Conservation (phyloP, 2,329 filamentous ascomycete genomes). For the Fonsecaea multimorphosa region DNA sequence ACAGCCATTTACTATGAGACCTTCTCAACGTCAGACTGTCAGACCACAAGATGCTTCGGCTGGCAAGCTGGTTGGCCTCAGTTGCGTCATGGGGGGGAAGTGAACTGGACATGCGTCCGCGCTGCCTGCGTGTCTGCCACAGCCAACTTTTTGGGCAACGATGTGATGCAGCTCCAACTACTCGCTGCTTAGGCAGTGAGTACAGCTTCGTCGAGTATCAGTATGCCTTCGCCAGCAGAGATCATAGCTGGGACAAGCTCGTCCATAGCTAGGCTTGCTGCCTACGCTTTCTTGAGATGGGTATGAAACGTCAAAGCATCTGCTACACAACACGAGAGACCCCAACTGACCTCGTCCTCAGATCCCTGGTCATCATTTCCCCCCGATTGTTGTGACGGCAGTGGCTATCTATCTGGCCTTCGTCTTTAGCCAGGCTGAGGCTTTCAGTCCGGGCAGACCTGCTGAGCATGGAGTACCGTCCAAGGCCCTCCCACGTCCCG, state of each 20-base stretch:
- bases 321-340: slow-evolving; percentile 4
- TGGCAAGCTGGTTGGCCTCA: background rate
- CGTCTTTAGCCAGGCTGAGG: slow-evolving; percentile 37
- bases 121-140: background rate
- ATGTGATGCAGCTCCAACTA: slow-evolving; percentile 18
- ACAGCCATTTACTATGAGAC: background rate
- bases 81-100: slow-evolving; percentile 22
- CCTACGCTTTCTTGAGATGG: slow-evolving; percentile 54
- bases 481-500: slow-evolving; percentile 25
- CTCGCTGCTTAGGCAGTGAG: slow-evolving; percentile 32
- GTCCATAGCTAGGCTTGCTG: slow-evolving; percentile 44
- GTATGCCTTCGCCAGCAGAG: slow-evolving; percentile 46
- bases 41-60: background rate
- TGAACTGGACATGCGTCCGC: background rate
- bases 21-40: no score
- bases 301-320: slow-evolving; percentile 40
- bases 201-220: slow-evolving; percentile 14
- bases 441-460: slow-evolving; percentile 30
- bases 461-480: slow-evolving; percentile 33
- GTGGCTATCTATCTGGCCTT: slow-evolving; percentile 55
- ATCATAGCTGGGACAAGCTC: slow-evolving; percentile 47
- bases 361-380: slow-evolving; percentile 49
- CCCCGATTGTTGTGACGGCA: slow-evolving; percentile 49
- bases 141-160: slow-evolving; percentile 10
- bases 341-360: slow-evolving; percentile 33